phyloP scores from a whole-genome alignment of 1,284 basidiomycete genomes.

The Marasmius sp. region DNA sequence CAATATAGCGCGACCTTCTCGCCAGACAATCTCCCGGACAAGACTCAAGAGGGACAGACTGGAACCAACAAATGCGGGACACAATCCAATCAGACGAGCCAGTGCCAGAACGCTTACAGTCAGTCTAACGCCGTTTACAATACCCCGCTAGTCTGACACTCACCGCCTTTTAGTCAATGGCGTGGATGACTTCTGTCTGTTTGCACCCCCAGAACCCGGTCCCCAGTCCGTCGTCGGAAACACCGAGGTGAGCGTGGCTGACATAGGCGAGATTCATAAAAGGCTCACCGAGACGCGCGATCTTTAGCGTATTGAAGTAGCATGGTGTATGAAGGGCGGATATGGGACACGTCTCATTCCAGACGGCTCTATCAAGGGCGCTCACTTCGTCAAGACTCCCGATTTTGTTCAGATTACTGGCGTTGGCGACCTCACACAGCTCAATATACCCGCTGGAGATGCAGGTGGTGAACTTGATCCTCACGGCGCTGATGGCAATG shows the following conservation, averaged over 20 bases:
- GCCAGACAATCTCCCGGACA: conserved; percentile 45
- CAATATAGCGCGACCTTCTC: conserved; percentile 46
- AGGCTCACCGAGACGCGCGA: conserved; percentile 1
- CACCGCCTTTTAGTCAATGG: conserved; percentile 49
- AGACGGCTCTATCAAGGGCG: conserved; percentile 68
- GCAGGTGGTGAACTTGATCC: conserved; percentile 64
- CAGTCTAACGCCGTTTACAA: conserved; percentile 20
- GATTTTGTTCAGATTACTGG: conserved; percentile 74
- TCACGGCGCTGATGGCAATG: conserved; percentile 59
- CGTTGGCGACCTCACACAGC: conserved; percentile 60
- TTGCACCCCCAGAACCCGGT: conserved; percentile 57
- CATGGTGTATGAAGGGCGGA: conserved; percentile 68
- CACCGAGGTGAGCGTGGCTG: conserved; percentile 44
- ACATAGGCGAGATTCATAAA: conserved; percentile 6
- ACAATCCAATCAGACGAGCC: conserved; percentile 52
- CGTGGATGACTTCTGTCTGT: conserved; percentile 60
- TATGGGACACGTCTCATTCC: conserved; percentile 77
- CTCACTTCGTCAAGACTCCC: conserved; percentile 70
- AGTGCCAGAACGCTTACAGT: conserved; percentile 70
- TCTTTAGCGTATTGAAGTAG: conserved; percentile 57
- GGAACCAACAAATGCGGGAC: conserved; percentile 70
- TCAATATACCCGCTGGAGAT: conserved; percentile 67
- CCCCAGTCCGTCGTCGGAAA: conserved; percentile 52
- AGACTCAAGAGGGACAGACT: conserved; percentile 59
- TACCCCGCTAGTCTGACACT: conserved; percentile 3